Percentiles rank a stretch among this genome's conserved stretches.
Conservation (phyloP, 306 rosid species). For the Cicer judaicum region DNA sequence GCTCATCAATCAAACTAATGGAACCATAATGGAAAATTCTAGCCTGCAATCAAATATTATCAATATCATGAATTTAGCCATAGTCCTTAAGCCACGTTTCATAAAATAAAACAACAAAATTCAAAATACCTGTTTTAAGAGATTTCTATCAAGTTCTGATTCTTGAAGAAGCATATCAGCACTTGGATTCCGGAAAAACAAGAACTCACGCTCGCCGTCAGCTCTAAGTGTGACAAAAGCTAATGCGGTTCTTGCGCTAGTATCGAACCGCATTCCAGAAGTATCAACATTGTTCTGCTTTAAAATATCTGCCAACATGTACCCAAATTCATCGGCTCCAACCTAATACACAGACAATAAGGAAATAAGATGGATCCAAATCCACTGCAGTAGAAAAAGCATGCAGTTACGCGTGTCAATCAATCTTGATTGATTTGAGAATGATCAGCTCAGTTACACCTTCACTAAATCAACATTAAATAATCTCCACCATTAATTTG, state of each 20-base stretch:
- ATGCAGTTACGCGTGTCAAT: too few relatives aligned
- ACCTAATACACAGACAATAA: conserved; percentile 57
- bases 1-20: conserved; percentile 92
- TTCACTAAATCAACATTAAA: too few relatives aligned
- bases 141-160: conserved; percentile 73
- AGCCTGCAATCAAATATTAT: conserved; percentile 61
- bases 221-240: conserved; percentile 88
- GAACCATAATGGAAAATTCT: conserved; percentile 89
- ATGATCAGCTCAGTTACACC: too few relatives aligned
- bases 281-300: conserved; percentile 70
- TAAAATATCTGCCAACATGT: conserved; percentile 77
- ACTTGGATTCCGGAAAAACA: conserved; percentile 90
- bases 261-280: conserved; percentile 81
- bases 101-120: conserved; percentile 6
- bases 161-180: conserved; percentile 93
- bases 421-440: too few relatives aligned
- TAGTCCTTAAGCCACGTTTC: not conserved
- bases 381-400: too few relatives aligned
- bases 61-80: not conserved
- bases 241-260: conserved; percentile 82
- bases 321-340: conserved; percentile 89
- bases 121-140: conserved; percentile 62
- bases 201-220: conserved; percentile 91
- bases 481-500: too few relatives aligned
- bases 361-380: not conserved